These are phyloP conservation scores for Starmerella geochares DNA, from an alignment of 805 yeast genomes.

Conservation along the genomic window DNA sequence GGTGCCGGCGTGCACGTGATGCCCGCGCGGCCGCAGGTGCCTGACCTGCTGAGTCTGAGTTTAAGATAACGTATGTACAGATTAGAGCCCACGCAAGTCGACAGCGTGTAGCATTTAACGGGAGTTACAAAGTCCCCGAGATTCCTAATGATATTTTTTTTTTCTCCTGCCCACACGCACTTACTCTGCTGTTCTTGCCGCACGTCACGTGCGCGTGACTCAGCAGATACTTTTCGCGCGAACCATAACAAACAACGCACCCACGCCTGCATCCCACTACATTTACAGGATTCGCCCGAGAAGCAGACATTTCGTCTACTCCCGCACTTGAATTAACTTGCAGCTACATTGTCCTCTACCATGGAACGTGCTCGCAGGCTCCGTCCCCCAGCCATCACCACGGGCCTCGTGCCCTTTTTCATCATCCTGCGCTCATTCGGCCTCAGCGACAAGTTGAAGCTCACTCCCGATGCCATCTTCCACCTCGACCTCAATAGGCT, in stretches of 20 bases:
- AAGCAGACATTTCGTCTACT: neutral
- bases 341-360: too few species aligned
- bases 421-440: conserved; percentile 35
- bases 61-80: too few species aligned
- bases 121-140: too few species aligned
- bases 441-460: conserved; percentile 36
- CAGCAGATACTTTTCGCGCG: neutral
- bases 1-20: neutral
- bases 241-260: neutral
- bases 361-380: neutral
- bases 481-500: conserved; percentile 41
- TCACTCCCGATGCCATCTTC: conserved; percentile 49
- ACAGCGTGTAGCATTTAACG: too few species aligned
- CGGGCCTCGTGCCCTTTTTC: conserved; percentile 51
- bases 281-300: neutral
- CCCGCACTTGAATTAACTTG: too few species aligned
- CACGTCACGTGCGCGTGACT: neutral
- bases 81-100: too few species aligned
- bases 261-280: neutral
- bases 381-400: conserved; percentile 50
- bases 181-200: too few species aligned
- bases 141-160: too few species aligned
- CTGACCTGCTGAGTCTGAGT: too few species aligned
- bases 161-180: too few species aligned
- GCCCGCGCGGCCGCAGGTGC: too few species aligned